These are phyloP conservation scores for Boletus reticulatus DNA, from an alignment of 768 basidiomycete species.

Conservation along the genomic window DNA sequence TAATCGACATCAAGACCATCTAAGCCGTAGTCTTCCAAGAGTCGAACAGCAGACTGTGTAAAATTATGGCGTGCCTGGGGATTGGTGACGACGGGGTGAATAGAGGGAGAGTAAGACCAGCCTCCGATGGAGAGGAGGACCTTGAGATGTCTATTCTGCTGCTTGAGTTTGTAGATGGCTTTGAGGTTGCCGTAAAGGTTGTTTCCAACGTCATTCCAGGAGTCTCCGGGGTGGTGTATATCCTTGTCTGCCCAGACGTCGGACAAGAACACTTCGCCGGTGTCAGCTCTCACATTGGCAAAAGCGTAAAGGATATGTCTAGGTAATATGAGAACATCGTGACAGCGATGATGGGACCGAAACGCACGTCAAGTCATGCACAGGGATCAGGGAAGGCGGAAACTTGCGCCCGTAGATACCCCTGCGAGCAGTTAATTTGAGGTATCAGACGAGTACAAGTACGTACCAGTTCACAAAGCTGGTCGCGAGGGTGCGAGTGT, in stretches of 20 bases:
- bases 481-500: constrained; percentile 5
- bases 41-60: constrained; percentile 71
- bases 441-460: background rate
- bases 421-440: constrained; percentile 42
- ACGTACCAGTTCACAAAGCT: constrained; percentile 79
- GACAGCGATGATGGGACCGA: background rate
- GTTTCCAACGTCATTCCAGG: constrained; percentile 87
- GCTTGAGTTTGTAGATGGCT: constrained; percentile 88
- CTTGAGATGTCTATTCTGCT: constrained; percentile 76
- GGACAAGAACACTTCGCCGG: constrained; percentile 85
- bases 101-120: constrained; percentile 89
- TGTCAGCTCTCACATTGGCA: constrained; percentile 79
- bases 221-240: constrained; percentile 94
- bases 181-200: constrained; percentile 98
- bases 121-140: constrained; percentile 89
- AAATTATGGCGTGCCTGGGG: constrained; percentile 67
- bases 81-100: constrained; percentile 77
- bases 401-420: constrained; percentile 95
- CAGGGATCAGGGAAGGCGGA: constrained; percentile 82
- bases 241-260: constrained; percentile 96
- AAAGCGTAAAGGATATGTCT: constrained; percentile 94
- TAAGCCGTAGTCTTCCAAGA: constrained; percentile 89
- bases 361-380: constrained; percentile 78
- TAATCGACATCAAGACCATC: constrained; percentile 94
- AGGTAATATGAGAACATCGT: constrained; percentile 6